Evolutionary conservation across 257 asterid species (phyloP).

Genomic region (Hygrophila difformis): DNA sequence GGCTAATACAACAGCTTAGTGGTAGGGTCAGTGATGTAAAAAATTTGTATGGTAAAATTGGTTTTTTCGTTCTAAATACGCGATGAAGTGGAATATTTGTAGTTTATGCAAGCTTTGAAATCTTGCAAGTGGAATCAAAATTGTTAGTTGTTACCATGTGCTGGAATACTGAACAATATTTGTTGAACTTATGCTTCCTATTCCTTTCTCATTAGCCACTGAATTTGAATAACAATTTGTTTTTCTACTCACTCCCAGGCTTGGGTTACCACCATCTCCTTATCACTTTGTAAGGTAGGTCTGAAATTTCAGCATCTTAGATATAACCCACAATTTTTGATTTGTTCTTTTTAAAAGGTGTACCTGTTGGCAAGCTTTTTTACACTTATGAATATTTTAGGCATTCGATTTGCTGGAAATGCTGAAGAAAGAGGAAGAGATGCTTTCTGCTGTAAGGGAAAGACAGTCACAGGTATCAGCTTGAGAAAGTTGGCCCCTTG

Average conservation of each 20-base stretch:
- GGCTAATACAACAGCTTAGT: too few species aligned
- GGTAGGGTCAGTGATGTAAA: too few species aligned
- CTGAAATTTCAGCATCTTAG: constrained; percentile 5
- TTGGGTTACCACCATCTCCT: constrained; percentile 71
- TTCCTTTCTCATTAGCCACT: too few species aligned
- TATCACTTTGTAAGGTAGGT: constrained; percentile 90
- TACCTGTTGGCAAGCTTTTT: not conserved
- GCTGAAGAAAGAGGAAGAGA: constrained; percentile 93
- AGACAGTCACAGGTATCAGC: constrained; percentile 63
- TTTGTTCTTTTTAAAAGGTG: not conserved
- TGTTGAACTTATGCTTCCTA: too few species aligned
- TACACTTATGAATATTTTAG: constrained; percentile 16
- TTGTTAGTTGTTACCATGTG: too few species aligned
- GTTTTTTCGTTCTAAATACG: too few species aligned
- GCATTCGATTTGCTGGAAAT: constrained; percentile 89
- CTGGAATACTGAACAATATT: too few species aligned
- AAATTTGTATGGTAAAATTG: too few species aligned
- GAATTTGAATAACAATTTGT: constrained; percentile 12
- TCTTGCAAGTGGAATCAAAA: too few species aligned
- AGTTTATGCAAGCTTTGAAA: too few species aligned
- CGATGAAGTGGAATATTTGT: too few species aligned
- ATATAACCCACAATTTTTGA: not conserved
- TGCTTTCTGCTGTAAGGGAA: constrained; percentile 69
- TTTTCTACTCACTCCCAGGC: constrained; percentile 41
- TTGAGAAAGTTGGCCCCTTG: not conserved